A percentile compares a stretch with the other conserved stretches of the same genome.
These are phyloP conservation scores for Apiotrichum laibachii DNA, from an alignment of 1,284 basidiomycete species.

Conservation along the genomic window DNA sequence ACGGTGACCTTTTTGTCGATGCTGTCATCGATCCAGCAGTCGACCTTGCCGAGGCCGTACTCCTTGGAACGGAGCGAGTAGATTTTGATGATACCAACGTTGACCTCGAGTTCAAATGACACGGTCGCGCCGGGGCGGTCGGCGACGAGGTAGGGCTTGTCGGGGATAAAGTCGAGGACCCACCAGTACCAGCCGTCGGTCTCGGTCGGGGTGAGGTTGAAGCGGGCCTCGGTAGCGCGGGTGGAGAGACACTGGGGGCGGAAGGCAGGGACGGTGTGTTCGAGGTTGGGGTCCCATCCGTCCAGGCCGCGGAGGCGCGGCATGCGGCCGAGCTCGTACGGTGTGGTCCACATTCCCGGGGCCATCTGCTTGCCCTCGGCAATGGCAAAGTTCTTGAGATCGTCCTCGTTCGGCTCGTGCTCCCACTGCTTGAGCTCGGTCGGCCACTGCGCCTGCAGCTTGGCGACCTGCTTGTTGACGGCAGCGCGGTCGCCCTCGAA, in stretches of 20 bases:
- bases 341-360: conserved; percentile 39
- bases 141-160: conserved; percentile 48
- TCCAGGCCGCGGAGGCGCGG: conserved; percentile 43
- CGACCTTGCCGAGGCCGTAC: conserved; percentile 44
- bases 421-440: conserved; percentile 30
- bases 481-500: conserved; percentile 3
- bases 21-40: conserved; percentile 46
- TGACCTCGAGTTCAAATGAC: conserved; percentile 41
- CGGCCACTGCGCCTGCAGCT: conserved; percentile 26
- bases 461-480: background rate
- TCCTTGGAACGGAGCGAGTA: conserved; percentile 42
- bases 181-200: conserved; percentile 45
- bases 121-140: conserved; percentile 37
- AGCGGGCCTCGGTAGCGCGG: conserved; percentile 29
- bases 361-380: background rate
- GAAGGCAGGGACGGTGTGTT: conserved; percentile 28
- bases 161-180: conserved; percentile 41
- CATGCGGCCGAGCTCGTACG: conserved; percentile 37
- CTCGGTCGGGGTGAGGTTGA: conserved; percentile 40
- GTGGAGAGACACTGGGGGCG: conserved; percentile 42
- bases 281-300: conserved; percentile 39
- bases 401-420: conserved; percentile 7
- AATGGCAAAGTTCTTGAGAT: conserved; percentile 1
- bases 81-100: conserved; percentile 45
- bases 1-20: conserved; percentile 24